Evolutionary conservation across 768 basidiomycete species (phyloP).

Genomic region (Macrolepiota fuliginosa): DNA sequence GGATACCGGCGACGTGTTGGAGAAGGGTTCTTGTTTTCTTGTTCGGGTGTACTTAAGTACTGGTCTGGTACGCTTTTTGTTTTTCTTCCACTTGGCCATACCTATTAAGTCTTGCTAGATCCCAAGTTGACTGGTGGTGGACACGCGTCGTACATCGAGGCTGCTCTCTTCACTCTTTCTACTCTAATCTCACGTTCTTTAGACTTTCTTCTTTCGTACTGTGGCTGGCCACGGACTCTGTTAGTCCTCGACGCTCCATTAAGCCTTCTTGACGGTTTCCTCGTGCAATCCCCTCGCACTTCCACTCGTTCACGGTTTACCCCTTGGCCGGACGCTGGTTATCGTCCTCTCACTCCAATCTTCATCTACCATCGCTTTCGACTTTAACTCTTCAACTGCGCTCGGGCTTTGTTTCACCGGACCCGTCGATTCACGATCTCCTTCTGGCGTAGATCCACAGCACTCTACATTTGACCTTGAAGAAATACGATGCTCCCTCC

Average conservation of each 20-base stretch:
- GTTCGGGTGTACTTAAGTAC: neutral
- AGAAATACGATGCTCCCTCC: conserved; percentile 30
- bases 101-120: neutral
- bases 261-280: conserved; percentile 8
- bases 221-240: conserved; percentile 7
- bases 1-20: neutral
- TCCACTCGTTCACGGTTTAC: neutral
- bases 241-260: neutral
- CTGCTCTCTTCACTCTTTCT: neutral
- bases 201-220: neutral
- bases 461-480: neutral
- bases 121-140: neutral
- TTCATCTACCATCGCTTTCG: neutral
- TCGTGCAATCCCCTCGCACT: neutral
- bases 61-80: neutral
- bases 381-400: neutral
- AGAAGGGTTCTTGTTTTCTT: neutral
- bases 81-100: neutral
- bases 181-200: neutral
- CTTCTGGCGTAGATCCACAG: neutral
- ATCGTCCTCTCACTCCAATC: neutral
- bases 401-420: neutral
- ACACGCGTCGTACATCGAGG: neutral
- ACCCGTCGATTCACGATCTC: neutral
- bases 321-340: neutral